Conservation (phyloP, 306 rosid species). For the Alnus rubra region DNA sequence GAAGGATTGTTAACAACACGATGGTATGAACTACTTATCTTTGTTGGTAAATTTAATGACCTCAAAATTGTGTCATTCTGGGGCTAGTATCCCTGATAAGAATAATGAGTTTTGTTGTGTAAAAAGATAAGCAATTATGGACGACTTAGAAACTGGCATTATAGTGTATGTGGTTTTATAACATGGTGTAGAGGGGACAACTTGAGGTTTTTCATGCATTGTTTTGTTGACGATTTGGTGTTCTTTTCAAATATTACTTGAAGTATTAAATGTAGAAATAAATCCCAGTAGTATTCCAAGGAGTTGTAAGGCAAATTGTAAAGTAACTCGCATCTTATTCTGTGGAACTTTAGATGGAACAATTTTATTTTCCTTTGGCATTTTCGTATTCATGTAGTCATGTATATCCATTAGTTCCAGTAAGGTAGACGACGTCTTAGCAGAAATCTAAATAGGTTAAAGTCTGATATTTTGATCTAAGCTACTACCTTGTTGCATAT, state of each 20-base stretch:
- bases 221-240: neutral
- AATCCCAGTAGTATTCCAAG: neutral
- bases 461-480: neutral
- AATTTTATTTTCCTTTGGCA: neutral
- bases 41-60: slow-evolving; percentile 11
- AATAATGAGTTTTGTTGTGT: neutral
- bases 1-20: slow-evolving; percentile 91
- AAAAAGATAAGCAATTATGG: neutral
- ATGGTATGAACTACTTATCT: slow-evolving; percentile 60
- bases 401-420: neutral
- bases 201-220: neutral
- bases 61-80: slow-evolving; percentile 6
- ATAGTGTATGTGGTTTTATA: neutral
- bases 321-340: neutral
- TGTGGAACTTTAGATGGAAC: neutral
- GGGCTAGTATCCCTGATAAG: neutral
- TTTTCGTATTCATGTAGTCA: neutral
- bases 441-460: neutral
- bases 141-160: neutral
- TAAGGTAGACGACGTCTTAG: neutral
- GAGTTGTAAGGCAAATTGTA: neutral
- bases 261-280: slow-evolving; percentile 4
- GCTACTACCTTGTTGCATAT: neutral
- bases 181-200: neutral
- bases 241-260: no score